Evolutionary conservation across 2,329 filamentous ascomycete genomes (phyloP).

Genomic region (Clarireedia hainanense): DNA sequence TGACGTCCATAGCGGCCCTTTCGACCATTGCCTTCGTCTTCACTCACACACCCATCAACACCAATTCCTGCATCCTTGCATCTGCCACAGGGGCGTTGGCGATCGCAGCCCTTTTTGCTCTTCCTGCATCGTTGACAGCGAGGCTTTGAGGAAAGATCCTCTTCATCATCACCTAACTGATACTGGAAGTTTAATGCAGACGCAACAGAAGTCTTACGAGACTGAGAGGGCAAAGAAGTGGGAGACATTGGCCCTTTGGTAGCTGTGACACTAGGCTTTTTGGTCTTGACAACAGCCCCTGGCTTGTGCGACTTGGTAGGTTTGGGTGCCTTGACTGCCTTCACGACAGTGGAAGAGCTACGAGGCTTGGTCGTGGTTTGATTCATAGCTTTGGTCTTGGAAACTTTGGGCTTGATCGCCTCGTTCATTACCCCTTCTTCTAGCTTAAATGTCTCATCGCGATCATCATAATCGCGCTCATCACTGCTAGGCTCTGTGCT

Average conservation of each 20-base stretch:
- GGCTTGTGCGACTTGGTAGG: constrained; percentile 34
- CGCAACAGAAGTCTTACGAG: constrained; percentile 67
- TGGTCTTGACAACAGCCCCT: constrained; percentile 36
- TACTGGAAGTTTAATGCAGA: constrained; percentile 58
- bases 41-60: constrained; percentile 89
- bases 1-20: constrained; percentile 82
- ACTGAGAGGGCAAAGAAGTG: constrained; percentile 58
- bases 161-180: constrained; percentile 61
- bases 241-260: constrained; percentile 48
- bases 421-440: constrained; percentile 21
- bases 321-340: constrained; percentile 39
- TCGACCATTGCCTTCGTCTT: constrained; percentile 94
- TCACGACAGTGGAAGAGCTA: constrained; percentile 32
- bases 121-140: constrained; percentile 97
- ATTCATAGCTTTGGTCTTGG: constrained; percentile 35
- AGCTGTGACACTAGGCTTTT: constrained; percentile 35
- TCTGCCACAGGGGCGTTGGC: constrained; percentile 87
- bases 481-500: constrained; percentile 55
- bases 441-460: constrained; percentile 30
- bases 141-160: constrained; percentile 89
- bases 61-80: constrained; percentile 95
- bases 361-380: constrained; percentile 34
- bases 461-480: constrained; percentile 46
- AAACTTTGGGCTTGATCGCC: constrained; percentile 27
- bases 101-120: constrained; percentile 98